Base-by-base conservation (phyloP, 2,329 filamentous ascomycete genomes). In the Trichothecium roseum region DNA sequence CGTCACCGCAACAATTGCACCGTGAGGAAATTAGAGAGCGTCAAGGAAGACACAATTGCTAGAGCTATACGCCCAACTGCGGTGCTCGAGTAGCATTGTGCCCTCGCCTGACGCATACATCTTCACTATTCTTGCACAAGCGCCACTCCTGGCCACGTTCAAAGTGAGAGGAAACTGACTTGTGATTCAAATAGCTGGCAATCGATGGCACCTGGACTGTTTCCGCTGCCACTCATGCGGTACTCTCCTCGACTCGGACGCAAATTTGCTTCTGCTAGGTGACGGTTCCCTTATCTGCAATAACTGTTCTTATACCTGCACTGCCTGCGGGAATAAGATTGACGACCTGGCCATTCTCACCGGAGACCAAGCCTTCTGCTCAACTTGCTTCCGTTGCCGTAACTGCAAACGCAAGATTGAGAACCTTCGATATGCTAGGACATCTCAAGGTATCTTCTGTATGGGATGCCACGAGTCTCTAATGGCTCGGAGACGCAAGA, bases 321-420 rank as follows among this genome's bases (percentile, higher is more conserved):
- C 80, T 59, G 88, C 88, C 36, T 98, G 91, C 61, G 79, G 80
- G 40, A 89, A 94, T 67, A 98, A 98, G 68, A 98, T 98, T 47
- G 91, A 98, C 57, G 91, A 98, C 56, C 70, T 96, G 42, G 91
- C 91, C 44, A 98, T 98, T 57, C 69, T 98, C 46, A 98, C 91
- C 0, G 91, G 91, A 45, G 91, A 98, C 53, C 89, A 98, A 63
- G 91, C 91, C 30, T 98, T 95, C 57, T 98, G 91, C 62, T 87
- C 88, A 30, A 89, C 85, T 38, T 98, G 91, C 63, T 98, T 98
- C 65, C 78, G 88, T 50, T 98, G 91, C 64, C 76, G 91, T 50
- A 98, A 96, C 58, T 98, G 91, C 70, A 98, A 96, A 68, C 79
- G 84, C 56, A 95, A 95, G 67, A 98, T 98, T 41, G 91, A 98